Conservation (phyloP, 1,284 basidiomycete species). For the Agroathelia rolfsii region DNA sequence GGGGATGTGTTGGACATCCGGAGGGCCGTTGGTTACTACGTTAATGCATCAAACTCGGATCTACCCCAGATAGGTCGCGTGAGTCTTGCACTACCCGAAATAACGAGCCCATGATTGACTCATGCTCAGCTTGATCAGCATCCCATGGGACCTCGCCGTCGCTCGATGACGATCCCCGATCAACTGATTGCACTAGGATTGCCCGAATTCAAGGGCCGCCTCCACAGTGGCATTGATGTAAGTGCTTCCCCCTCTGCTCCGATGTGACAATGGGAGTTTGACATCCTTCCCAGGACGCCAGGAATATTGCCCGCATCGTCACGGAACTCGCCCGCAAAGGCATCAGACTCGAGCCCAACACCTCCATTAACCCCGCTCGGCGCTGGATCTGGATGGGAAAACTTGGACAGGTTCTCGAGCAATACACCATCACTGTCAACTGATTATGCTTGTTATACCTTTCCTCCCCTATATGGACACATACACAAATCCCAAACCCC, state of each 20-base stretch:
- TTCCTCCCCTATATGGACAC: too few relatives aligned
- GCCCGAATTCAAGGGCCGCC: conserved; percentile 65
- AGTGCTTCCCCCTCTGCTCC: conserved; percentile 24
- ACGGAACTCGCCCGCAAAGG: conserved; percentile 61
- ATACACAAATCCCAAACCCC: too few relatives aligned
- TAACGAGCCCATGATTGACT: too few relatives aligned
- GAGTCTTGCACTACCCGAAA: too few relatives aligned
- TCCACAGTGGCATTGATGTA: conserved; percentile 84
- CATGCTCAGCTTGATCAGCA: too few relatives aligned
- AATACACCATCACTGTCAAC: too few relatives aligned
- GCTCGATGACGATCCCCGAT: conserved; percentile 49
- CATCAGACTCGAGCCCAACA: conserved; percentile 64
- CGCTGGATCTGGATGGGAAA: conserved; percentile 81
- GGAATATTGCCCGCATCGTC: conserved; percentile 76
- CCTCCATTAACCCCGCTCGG: conserved; percentile 51
- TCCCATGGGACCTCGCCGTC: conserved; percentile 15
- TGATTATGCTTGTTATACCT: too few relatives aligned
- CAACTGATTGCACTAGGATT: conserved; percentile 53
- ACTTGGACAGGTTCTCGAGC: conserved; percentile 53
- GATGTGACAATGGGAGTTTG: conserved; percentile 10
- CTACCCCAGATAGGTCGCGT: too few relatives aligned
- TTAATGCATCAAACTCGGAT: too few relatives aligned
- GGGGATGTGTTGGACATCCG: conserved; percentile 66
- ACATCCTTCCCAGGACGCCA: conserved; percentile 56
- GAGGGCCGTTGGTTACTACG: too few relatives aligned